A percentile compares a stretch with the other conserved stretches of the same genome.
phyloP scores from a whole-genome alignment of 257 asterid species.

The Ballota nigra region DNA sequence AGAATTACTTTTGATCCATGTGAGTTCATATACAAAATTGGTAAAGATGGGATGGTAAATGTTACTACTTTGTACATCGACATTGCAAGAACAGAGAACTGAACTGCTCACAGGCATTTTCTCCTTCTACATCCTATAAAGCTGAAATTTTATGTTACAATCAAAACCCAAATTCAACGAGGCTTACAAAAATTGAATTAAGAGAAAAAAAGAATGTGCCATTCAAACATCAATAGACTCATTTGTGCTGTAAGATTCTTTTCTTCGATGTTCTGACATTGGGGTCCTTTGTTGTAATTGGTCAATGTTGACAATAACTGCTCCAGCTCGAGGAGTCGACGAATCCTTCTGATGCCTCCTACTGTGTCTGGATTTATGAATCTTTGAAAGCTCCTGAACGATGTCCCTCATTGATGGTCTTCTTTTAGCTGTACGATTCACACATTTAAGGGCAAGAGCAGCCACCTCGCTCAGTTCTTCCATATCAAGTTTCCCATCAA shows the following conservation, averaged over 20 bases:
- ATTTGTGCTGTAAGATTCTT: slow-evolving; percentile 69
- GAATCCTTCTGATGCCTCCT: slow-evolving; percentile 39
- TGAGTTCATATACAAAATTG: slow-evolving; percentile 26
- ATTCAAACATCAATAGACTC: slow-evolving; percentile 62
- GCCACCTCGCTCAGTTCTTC: slow-evolving; percentile 74
- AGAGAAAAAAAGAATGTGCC: not conserved
- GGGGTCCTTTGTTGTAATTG: slow-evolving; percentile 40
- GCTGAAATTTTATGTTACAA: slow-evolving; percentile 30
- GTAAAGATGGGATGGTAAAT: not conserved
- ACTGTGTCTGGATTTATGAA: slow-evolving; percentile 45
- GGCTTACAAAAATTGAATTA: not conserved
- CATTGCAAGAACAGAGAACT: slow-evolving; percentile 16
- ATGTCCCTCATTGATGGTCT: slow-evolving; percentile 87
- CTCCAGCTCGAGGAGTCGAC: slow-evolving; percentile 47
- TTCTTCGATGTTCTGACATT: slow-evolving; percentile 46
- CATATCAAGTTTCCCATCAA: slow-evolving; percentile 62
- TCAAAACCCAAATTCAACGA: slow-evolving; percentile 11
- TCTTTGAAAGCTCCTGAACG: slow-evolving; percentile 71
- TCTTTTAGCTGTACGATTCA: slow-evolving; percentile 51
- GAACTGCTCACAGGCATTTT: not conserved
- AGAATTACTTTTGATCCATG: not conserved
- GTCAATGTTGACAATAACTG: slow-evolving; percentile 43
- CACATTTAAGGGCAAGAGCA: slow-evolving; percentile 79
- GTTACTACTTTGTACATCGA: slow-evolving; percentile 25
- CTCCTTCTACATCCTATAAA: slow-evolving; percentile 25